Evolutionary conservation across 2,329 filamentous ascomycete species (phyloP).

Genomic region (Teratosphaeria epicoccoides): DNA sequence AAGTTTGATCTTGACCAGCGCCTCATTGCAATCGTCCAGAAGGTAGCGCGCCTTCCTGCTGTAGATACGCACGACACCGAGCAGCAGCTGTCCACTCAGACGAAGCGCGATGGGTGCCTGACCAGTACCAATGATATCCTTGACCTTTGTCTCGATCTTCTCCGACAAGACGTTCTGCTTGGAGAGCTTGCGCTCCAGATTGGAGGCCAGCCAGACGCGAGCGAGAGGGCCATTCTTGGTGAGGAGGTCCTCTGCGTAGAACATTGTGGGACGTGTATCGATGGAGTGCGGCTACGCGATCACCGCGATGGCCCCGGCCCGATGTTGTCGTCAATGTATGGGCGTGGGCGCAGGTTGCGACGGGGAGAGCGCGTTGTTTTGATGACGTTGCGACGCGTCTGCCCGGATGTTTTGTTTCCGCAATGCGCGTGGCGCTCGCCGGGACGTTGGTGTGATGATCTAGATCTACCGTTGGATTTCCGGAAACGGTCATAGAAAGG

Average conservation of each 20-base stretch:
- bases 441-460: no score
- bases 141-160: constrained; percentile 88
- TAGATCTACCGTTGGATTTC: not conserved
- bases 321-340: not conserved
- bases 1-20: constrained; percentile 97
- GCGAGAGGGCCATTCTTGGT: constrained; percentile 95
- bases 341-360: not conserved
- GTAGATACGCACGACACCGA: constrained; percentile 96
- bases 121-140: constrained; percentile 84
- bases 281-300: not conserved
- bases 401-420: not conserved
- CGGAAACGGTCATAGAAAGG: no score
- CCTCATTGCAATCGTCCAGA: constrained; percentile 94
- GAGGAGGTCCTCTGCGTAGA: constrained; percentile 91
- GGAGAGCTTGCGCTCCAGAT: constrained; percentile 94
- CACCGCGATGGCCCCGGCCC: not conserved
- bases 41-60: constrained; percentile 94
- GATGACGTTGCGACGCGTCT: not conserved
- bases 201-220: constrained; percentile 95
- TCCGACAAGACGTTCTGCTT: constrained; percentile 93
- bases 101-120: constrained; percentile 92
- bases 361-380: not conserved
- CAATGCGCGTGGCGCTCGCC: not conserved
- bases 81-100: constrained; percentile 81
- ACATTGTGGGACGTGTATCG: constrained; percentile 51